phyloP scores from a whole-genome alignment of 306 rosid genomes.

The Prunus mume region DNA sequence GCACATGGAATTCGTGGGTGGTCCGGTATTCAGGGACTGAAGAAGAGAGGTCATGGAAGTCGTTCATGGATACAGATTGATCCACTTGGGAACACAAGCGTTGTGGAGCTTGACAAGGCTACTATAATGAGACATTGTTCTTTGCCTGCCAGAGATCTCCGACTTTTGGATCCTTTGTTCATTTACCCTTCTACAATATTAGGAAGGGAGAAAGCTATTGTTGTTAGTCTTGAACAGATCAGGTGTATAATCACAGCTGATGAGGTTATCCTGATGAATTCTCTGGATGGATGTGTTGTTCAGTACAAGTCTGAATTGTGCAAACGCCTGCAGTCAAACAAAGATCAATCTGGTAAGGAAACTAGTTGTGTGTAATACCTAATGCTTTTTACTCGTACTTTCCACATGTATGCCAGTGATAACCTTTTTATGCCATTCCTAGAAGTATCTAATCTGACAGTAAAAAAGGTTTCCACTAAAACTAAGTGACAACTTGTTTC shows the following conservation, averaged over 20 bases:
- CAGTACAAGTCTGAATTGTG: slow-evolving; percentile 68
- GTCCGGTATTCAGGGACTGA: slow-evolving; percentile 45
- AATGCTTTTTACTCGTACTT: not conserved
- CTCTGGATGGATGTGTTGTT: slow-evolving; percentile 77
- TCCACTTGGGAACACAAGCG: slow-evolving; percentile 55
- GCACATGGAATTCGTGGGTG: slow-evolving; percentile 43
- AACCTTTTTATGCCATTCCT: not conserved
- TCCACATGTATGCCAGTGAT: not conserved
- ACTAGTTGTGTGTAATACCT: not conserved
- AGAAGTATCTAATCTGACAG: not conserved
- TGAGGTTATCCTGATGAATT: slow-evolving; percentile 88
- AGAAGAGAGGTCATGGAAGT: slow-evolving; percentile 88
- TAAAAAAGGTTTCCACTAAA: not conserved
- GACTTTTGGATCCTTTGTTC: slow-evolving; percentile 90
- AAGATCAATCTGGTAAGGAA: slow-evolving; percentile 64
- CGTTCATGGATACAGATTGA: slow-evolving; percentile 95
- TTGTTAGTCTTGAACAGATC: slow-evolving; percentile 91
- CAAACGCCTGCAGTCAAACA: slow-evolving; percentile 61
- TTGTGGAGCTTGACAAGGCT: slow-evolving; percentile 84
- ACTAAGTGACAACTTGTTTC: not conserved
- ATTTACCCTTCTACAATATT: slow-evolving; percentile 82
- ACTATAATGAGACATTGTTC: slow-evolving; percentile 87
- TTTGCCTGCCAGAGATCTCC: slow-evolving; percentile 88
- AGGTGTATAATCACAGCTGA: slow-evolving; percentile 91
- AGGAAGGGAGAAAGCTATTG: slow-evolving; percentile 92